phyloP scores from a whole-genome alignment of 1,139 yeast species.

The Scheffersomyces parashehatae region DNA sequence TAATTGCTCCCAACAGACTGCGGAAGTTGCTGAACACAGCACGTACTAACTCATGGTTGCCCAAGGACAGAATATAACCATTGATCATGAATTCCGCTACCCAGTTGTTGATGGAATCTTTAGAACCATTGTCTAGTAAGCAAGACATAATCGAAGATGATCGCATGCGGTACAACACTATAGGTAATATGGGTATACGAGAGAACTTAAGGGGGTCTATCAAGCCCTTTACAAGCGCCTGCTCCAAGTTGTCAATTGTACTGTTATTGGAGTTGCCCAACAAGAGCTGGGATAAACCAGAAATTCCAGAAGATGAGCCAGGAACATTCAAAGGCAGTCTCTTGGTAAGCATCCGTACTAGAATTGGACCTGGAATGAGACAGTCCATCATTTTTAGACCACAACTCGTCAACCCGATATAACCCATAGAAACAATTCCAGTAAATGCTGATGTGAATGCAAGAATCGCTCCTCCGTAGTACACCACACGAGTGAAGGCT shows the following conservation, averaged over 20 bases:
- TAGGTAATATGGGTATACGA: constrained; percentile 43
- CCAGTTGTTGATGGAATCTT: constrained; percentile 19
- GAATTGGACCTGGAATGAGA: constrained; percentile 36
- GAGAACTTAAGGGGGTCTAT: constrained; percentile 43
- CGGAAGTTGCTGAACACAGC: constrained; percentile 16
- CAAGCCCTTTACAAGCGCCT: constrained; percentile 34
- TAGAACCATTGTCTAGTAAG: constrained; percentile 18
- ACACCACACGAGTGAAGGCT: constrained; percentile 24
- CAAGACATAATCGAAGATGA: constrained; percentile 35
- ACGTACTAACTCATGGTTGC: constrained; percentile 33
- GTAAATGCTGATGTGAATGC: constrained; percentile 44
- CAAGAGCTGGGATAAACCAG: constrained; percentile 18
- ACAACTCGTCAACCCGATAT: constrained; percentile 42
- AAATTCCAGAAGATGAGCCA: constrained; percentile 4
- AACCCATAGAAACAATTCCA: constrained; percentile 44
- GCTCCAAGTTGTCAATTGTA: constrained; percentile 33
- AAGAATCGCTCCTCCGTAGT: constrained; percentile 35
- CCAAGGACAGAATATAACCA: constrained; percentile 42
- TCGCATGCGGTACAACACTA: constrained; percentile 41
- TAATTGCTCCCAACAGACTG: background rate
- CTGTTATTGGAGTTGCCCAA: constrained; percentile 19
- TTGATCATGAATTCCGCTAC: constrained; percentile 36
- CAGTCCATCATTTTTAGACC: constrained; percentile 43
- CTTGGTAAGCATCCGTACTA: constrained; percentile 31
- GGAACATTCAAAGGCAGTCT: background rate